Evolutionary conservation across 2,329 filamentous ascomycete genomes (phyloP), one percentile per base, ranked within the genome.

Genomic region (Claviceps capensis): DNA sequence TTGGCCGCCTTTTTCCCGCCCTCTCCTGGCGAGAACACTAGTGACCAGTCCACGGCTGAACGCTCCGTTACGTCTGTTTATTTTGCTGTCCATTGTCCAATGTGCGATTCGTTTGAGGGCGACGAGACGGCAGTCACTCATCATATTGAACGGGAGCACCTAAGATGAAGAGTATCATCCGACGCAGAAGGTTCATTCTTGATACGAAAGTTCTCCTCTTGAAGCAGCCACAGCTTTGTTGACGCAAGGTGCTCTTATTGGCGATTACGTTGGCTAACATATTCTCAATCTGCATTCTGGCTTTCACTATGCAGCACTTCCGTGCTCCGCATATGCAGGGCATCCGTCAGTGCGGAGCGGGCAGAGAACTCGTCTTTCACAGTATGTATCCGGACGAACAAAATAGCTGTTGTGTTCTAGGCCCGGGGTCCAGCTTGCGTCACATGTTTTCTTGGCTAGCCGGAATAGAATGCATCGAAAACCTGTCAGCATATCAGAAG

Each of bases 81-180:
- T 43, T 49, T 48, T 46, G 17, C 55, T 53, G 57, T 64, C 5
- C 72, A 65, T 5, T 88, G 84, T 62, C 84, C 84, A 0, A 78
- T 88, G 1, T 88, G 84, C 61, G 73, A 72, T 3, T 66, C 61
- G 0, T 88, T 87, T 62, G 74, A 83, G 57, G 84, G 84, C 1
- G 83, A 88, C 57, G 83, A 83, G 59, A 68, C 70, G 1, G 84
- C 83, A 8, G 81, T 88, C 9, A 77, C 78, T 9, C 74, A 83
- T 64, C 84, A 88, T 59, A 81, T 87, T 53, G 77, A 70, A 19
- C 57, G 57, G 26, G 57, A 61, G 45, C 67, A 70, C 54, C 52
- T 69, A 48, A 58, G 50, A 11, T 53, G 48, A 59, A 11, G 36
- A 19, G 19, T 16, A 7, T 0, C 16, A 30, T 42, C 9, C 22